These are phyloP conservation scores for Agaricus subrufescens DNA, from an alignment of 768 basidiomycete genomes.

Conservation along the genomic window DNA sequence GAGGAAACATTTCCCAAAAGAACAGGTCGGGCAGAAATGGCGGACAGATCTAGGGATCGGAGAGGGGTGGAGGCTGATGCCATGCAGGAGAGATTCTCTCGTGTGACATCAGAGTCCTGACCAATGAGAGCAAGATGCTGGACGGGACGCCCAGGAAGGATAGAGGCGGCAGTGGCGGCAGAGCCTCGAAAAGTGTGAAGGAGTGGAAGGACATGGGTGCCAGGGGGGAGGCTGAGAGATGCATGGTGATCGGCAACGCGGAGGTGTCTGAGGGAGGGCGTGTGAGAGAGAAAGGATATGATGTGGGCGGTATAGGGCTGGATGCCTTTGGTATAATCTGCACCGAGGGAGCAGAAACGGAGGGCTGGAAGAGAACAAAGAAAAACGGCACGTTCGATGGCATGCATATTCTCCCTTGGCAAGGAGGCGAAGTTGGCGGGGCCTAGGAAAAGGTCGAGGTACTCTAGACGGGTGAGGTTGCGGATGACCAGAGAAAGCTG, in stretches of 20 bases:
- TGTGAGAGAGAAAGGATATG: conserved; percentile 36
- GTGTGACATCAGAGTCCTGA: conserved; percentile 50
- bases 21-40: conserved; percentile 53
- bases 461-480: conserved; percentile 38
- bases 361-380: conserved; percentile 35
- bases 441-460: conserved; percentile 50
- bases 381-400: conserved; percentile 41
- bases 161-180: conserved; percentile 49
- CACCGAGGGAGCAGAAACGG: conserved; percentile 37
- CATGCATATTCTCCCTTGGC: conserved; percentile 27
- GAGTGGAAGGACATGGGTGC: conserved; percentile 33
- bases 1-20: conserved; percentile 52
- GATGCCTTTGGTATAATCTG: conserved; percentile 37
- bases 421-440: conserved; percentile 32
- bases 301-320: conserved; percentile 38
- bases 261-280: conserved; percentile 39
- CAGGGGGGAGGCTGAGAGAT: conserved; percentile 33
- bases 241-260: conserved; percentile 41
- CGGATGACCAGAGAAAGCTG: conserved; percentile 33
- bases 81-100: conserved; percentile 46
- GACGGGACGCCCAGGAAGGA: conserved; percentile 61
- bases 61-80: conserved; percentile 44
- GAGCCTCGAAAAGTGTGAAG: conserved; percentile 57
- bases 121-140: conserved; percentile 52
- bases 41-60: conserved; percentile 52